Evolutionary conservation across 441 rosid species (phyloP).

Genomic region (Gossypium lobatum): DNA sequence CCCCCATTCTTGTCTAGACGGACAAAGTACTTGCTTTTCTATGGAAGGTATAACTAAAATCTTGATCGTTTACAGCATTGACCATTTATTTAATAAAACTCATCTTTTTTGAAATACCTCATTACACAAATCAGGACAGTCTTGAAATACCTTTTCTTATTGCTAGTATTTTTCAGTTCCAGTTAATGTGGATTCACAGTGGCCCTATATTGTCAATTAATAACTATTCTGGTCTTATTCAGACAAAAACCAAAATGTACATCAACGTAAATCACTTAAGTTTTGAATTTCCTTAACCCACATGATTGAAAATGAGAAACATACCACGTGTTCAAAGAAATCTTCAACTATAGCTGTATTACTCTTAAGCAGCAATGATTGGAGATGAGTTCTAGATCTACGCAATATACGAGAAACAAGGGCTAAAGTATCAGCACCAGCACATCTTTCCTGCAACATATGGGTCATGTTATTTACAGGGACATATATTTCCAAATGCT

Average conservation of each 20-base stretch:
- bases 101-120: not conserved
- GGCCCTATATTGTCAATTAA: not conserved
- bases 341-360: slow-evolving; percentile 80
- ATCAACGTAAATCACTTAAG: not conserved
- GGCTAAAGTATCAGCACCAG: slow-evolving; percentile 66
- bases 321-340: slow-evolving; percentile 75
- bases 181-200: not conserved
- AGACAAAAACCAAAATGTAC: not conserved
- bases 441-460: slow-evolving; percentile 88
- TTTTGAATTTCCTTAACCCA: not conserved
- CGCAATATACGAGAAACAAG: slow-evolving; percentile 82
- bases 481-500: slow-evolving; percentile 7
- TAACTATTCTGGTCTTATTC: not conserved
- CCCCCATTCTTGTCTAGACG: not conserved
- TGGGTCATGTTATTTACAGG: slow-evolving; percentile 20
- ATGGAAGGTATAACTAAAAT: not conserved
- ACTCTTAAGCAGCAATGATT: slow-evolving; percentile 77
- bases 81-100: not conserved
- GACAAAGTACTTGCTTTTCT: not conserved
- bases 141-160: not conserved
- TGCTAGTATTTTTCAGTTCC: not conserved
- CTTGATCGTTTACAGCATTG: not conserved
- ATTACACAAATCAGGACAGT: not conserved
- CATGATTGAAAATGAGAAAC: slow-evolving; percentile 19
- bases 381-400: slow-evolving; percentile 85